Conservation (phyloP, 805 yeast genomes). For the Candida multigemmis region DNA sequence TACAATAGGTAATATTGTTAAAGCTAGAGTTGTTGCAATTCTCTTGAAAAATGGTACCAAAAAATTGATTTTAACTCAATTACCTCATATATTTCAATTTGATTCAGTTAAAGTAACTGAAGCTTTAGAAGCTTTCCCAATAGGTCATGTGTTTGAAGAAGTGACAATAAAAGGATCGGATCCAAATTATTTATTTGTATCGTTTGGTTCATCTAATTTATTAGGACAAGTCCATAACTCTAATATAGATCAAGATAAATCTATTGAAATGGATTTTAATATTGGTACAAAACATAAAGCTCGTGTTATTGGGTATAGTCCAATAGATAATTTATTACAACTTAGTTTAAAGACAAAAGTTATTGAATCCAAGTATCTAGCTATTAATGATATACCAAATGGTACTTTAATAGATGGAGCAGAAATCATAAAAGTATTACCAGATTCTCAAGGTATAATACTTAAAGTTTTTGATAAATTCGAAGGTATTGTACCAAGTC, state of each 20-base stretch:
- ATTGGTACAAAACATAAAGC: conserved; percentile 66
- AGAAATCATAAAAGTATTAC: conserved; percentile 46
- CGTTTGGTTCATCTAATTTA: conserved; percentile 42
- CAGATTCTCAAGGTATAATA: conserved; percentile 54
- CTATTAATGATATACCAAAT: conserved; percentile 62
- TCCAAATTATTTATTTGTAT: conserved; percentile 44
- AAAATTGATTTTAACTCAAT: conserved; percentile 53
- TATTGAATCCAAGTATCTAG: conserved; percentile 56
- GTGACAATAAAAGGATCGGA: conserved; percentile 57
- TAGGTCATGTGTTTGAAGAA: conserved; percentile 60
- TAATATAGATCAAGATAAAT: conserved; percentile 43
- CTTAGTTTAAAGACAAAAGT: conserved; percentile 62
- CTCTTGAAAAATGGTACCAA: conserved; percentile 40
- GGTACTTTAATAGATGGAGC: conserved; percentile 55
- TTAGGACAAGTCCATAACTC: conserved; percentile 77
- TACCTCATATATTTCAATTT: conserved; percentile 40
- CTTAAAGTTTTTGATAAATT: conserved; percentile 59
- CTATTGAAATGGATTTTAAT: conserved; percentile 40
- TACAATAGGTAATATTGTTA: conserved; percentile 58
- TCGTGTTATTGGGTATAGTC: conserved; percentile 65
- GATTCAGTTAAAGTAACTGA: conserved; percentile 9
- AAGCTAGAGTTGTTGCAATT: conserved; percentile 63
- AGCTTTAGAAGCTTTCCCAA: conserved; percentile 56
- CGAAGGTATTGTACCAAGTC: conserved; percentile 63
- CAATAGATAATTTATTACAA: conserved; percentile 55